These are phyloP conservation scores for Hortiboletus flavorubellus DNA, from an alignment of 768 basidiomycete species.

Conservation along the genomic window DNA sequence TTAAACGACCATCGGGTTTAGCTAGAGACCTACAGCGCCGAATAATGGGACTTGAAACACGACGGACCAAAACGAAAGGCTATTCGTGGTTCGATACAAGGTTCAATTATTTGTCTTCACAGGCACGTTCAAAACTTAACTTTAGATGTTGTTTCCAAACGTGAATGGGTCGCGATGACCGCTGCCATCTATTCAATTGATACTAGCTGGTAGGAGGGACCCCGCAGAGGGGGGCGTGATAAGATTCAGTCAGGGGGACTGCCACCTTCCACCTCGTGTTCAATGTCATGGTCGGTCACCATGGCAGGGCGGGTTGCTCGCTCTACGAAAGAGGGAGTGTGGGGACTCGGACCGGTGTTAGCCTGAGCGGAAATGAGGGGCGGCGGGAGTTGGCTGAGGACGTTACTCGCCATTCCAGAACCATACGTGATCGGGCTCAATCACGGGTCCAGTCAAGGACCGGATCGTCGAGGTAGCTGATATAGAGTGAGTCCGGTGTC, in stretches of 20 bases:
- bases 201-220: not conserved
- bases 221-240: not conserved
- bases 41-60: not conserved
- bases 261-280: not conserved
- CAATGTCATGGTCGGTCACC: not conserved
- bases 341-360: not conserved
- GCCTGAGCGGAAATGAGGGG: not conserved
- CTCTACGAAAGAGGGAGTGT: not conserved
- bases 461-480: not conserved
- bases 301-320: not conserved
- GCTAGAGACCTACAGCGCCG: not conserved
- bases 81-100: not conserved
- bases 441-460: not conserved
- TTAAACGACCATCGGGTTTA: not conserved
- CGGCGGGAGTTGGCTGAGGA: too few species aligned
- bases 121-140: not conserved
- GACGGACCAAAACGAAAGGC: not conserved
- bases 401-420: not conserved
- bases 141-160: not conserved
- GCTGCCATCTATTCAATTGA: not conserved
- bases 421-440: not conserved
- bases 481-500: not conserved
- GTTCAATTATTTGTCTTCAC: not conserved
- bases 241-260: not conserved
- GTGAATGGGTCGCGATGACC: not conserved